These are phyloP conservation scores for Perkinsus chesapeaki DNA, from an alignment of 169 alveolate genomes.

Conservation along the genomic window DNA sequence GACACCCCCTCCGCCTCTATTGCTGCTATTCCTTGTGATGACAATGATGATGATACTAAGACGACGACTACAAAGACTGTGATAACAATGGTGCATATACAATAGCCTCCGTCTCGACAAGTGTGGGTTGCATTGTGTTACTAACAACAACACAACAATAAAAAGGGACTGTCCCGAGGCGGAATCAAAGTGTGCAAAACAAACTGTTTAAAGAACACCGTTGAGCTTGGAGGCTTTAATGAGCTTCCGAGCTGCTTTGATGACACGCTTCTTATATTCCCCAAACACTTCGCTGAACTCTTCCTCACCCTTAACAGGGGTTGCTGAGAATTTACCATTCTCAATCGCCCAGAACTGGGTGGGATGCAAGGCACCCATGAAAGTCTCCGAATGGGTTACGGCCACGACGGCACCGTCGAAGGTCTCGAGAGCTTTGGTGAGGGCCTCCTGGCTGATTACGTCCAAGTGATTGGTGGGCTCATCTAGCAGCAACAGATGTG, in stretches of 20 bases:
- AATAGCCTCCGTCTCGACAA: not conserved
- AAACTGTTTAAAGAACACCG: not conserved
- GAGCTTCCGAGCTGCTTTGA: not conserved
- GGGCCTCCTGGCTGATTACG: slow-evolving; percentile 2
- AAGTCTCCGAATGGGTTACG: not conserved
- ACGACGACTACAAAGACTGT: too few relatives aligned
- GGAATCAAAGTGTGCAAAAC: too few relatives aligned
- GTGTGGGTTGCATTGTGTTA: not conserved
- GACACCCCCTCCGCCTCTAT: not conserved
- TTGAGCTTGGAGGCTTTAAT: not conserved
- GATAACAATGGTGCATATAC: not conserved
- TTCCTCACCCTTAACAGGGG: not conserved
- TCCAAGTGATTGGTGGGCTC: slow-evolving; percentile 70
- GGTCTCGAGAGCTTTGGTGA: not conserved
- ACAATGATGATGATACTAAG: not conserved
- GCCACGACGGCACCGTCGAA: not conserved
- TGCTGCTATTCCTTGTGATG: not conserved
- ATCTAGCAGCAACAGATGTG: slow-evolving; percentile 58
- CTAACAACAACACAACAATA: too few relatives aligned
- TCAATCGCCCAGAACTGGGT: not conserved
- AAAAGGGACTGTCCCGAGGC: too few relatives aligned
- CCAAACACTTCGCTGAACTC: not conserved
- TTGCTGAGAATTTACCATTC: not conserved
- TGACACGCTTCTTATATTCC: not conserved
- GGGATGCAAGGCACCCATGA: not conserved